Base-by-base conservation (phyloP, 1,139 yeast genomes). In the Debaryomyces udenii region DNA sequence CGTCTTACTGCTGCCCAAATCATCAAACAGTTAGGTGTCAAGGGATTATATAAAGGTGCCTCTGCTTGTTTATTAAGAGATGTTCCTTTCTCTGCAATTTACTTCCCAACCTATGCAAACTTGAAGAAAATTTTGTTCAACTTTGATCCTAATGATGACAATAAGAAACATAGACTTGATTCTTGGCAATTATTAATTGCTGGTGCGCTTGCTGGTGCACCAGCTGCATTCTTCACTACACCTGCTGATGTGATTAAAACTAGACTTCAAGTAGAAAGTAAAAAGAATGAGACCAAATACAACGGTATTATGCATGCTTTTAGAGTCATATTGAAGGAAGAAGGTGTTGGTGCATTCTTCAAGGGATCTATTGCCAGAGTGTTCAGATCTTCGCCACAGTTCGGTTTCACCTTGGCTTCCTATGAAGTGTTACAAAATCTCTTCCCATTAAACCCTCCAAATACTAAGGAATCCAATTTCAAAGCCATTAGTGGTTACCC, bases 221-320 rank as follows among this genome's bases (percentile, higher is more conserved):
- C 99, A 9, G 95, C 98, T 28, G 99, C 99, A 4, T 91, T 86
- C 63, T 73, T 91, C 55, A 91, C 98, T 3, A 91, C 98, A 1
- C 98, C 98, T 1, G 91, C 90, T 51, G 98, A 91, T 74, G 99
- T 93, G 39, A 87, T 93, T 56, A 93, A 93, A 70, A 93, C 99
- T 6, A 83, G 98, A 66, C 73, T 93, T 50, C 99, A 93, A 69
- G 84, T 90, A 51, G 96, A 86, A 60, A 76, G 89, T 10, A 81
- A 85, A 52, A 69, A 78, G 43, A 91, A 91, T 41, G 96, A 89
- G 56, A 76, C 87, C 23, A 78, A 78, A 39, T 93, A 93, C 66
- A 73, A 63, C 26, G 94, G 95, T 44, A 83, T 93, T 45, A 57
- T 72, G 28, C 91, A 90, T 63, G 94, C 96, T 22, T 86, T 86